Conservation (phyloP, 2,329 filamentous ascomycete genomes). For the Clonostachys rhizophaga region DNA sequence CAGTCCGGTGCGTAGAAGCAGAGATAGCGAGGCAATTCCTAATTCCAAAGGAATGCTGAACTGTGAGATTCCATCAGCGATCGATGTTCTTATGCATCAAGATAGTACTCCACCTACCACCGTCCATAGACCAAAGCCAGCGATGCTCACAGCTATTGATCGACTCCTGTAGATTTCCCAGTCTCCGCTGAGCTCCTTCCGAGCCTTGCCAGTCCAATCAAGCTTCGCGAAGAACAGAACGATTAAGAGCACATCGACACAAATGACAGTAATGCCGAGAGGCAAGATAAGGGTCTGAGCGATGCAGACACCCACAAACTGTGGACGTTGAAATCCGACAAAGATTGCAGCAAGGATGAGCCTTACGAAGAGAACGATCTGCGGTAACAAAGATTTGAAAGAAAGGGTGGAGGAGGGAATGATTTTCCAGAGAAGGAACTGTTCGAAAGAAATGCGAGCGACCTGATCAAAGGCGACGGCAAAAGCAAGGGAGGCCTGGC, state of each 20-base stretch:
- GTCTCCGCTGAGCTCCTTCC: slow-evolving; percentile 10
- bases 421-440: slow-evolving; percentile 48
- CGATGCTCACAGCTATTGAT: slow-evolving; percentile 14
- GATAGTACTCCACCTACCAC: slow-evolving; percentile 32
- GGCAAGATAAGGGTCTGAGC: slow-evolving; percentile 37
- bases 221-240: slow-evolving; percentile 30
- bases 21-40: slow-evolving; percentile 33
- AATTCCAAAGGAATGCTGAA: slow-evolving; percentile 46
- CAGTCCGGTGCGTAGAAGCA: slow-evolving; percentile 41
- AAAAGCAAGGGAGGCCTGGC: slow-evolving; percentile 47
- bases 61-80: slow-evolving; percentile 18
- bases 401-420: slow-evolving; percentile 30
- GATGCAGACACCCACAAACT: slow-evolving; percentile 46
- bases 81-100: not conserved
- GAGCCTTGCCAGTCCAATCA: slow-evolving; percentile 14
- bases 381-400: slow-evolving; percentile 32
- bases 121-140: slow-evolving; percentile 47
- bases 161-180: too few species aligned
- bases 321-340: slow-evolving; percentile 46
- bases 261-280: slow-evolving; percentile 38
- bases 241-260: slow-evolving; percentile 39
- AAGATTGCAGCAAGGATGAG: slow-evolving; percentile 50
- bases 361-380: slow-evolving; percentile 39
- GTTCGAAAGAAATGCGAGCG: slow-evolving; percentile 45
- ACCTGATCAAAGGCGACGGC: slow-evolving; percentile 53